Evolutionary conservation across 1,284 basidiomycete genomes (phyloP).

Genomic region (Ceratobasidium sp.): DNA sequence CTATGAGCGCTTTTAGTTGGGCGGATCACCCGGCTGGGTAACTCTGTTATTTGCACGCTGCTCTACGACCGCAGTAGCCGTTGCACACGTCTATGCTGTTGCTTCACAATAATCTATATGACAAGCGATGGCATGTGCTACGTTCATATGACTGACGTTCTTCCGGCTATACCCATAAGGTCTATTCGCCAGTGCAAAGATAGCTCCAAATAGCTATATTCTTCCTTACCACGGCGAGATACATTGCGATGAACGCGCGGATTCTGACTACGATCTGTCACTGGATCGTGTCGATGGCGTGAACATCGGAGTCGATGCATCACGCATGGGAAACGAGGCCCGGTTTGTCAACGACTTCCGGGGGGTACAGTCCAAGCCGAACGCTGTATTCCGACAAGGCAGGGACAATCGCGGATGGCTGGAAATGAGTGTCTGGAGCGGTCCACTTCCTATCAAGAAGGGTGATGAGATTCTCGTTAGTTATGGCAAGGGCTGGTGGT

Average conservation of each 20-base stretch:
- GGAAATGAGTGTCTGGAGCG: constrained; percentile 80
- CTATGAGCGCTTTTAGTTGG: constrained; percentile 3
- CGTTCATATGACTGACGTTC: constrained; percentile 35
- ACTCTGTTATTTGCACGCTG: background rate
- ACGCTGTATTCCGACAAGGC: constrained; percentile 76
- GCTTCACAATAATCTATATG: background rate
- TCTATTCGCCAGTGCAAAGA: constrained; percentile 79
- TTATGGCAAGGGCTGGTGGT: constrained; percentile 95
- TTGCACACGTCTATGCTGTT: background rate
- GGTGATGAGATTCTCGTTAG: constrained; percentile 89
- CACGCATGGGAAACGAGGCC: constrained; percentile 80
- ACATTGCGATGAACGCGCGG: constrained; percentile 74
- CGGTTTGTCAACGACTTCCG: constrained; percentile 91
- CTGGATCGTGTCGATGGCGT: constrained; percentile 57
- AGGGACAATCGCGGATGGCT: constrained; percentile 69
- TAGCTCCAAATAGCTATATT: constrained; percentile 72
- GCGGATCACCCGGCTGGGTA: background rate
- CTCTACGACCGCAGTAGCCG: background rate
- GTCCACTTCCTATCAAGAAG: constrained; percentile 70
- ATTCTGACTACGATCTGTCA: constrained; percentile 88
- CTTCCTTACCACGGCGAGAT: constrained; percentile 87
- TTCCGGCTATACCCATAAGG: constrained; percentile 52
- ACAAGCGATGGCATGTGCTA: background rate
- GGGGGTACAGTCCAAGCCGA: constrained; percentile 72
- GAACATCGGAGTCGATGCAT: constrained; percentile 71